Conservation (phyloP, 495 filamentous ascomycete species). For the Lophiotrema nucula region DNA sequence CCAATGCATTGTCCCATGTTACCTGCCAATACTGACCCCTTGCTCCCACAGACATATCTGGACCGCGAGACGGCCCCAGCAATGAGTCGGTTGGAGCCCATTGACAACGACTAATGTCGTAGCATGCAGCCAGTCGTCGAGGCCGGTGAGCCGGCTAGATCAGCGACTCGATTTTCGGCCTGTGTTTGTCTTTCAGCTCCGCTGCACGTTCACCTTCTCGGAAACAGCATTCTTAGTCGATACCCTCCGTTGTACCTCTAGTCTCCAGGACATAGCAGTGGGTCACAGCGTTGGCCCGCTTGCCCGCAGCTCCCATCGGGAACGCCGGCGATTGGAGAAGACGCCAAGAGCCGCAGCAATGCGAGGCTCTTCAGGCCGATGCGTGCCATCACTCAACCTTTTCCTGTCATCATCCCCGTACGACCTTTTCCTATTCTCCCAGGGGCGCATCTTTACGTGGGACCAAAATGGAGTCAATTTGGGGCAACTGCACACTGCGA, state of each 20-base stretch:
- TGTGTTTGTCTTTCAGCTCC: background rate
- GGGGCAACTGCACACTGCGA: constrained; percentile 19
- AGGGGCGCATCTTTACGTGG: constrained; percentile 22
- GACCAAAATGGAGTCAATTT: constrained; percentile 30
- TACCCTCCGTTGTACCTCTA: background rate
- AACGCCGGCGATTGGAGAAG: background rate
- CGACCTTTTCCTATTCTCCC: constrained; percentile 1
- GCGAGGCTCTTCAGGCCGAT: background rate
- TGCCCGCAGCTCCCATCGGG: background rate
- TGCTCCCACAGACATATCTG: constrained; percentile 52
- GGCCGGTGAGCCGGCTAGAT: background rate
- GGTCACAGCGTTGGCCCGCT: background rate
- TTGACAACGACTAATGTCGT: background rate
- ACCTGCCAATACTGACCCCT: constrained; percentile 26
- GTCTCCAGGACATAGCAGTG: background rate
- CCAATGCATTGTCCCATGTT: constrained; percentile 35
- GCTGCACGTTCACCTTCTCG: background rate
- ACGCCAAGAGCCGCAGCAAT: background rate
- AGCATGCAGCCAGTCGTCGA: background rate
- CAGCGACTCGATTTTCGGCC: no score
- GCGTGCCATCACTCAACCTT: background rate
- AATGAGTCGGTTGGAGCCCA: constrained; percentile 22
- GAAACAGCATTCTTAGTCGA: background rate
- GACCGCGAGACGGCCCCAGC: constrained; percentile 43
- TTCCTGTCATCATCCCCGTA: background rate